A percentile compares a stretch with the other conserved stretches of the same genome.
These are phyloP conservation scores for Plectosphaerella plurivora DNA, from an alignment of 2,329 filamentous ascomycete species.

Conservation along the genomic window DNA sequence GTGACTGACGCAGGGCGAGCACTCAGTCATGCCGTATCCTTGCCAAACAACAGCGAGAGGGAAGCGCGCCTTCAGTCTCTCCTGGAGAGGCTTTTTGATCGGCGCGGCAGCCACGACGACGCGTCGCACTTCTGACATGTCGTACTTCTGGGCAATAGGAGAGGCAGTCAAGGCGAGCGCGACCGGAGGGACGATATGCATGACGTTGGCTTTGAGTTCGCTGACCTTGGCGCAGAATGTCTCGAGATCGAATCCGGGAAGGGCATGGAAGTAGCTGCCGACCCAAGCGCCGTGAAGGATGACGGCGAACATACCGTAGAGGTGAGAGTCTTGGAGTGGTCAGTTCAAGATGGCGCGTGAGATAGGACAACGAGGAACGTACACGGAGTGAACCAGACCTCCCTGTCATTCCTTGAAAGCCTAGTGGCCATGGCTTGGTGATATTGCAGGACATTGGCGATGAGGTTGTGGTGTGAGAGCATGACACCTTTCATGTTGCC, in stretches of 20 bases:
- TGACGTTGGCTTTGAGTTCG: conserved; percentile 28
- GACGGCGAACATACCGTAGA: too few relatives aligned
- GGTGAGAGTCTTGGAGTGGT: too few relatives aligned
- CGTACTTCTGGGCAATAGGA: conserved; percentile 26
- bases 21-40: conserved; percentile 42
- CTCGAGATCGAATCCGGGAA: conserved; percentile 32
- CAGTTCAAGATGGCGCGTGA: too few relatives aligned
- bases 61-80: conserved; percentile 19
- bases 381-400: too few relatives aligned
- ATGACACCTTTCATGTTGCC: conserved; percentile 89
- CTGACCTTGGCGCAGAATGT: conserved; percentile 26
- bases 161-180: conserved; percentile 30
- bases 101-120: conserved; percentile 30
- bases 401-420: too few relatives aligned
- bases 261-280: conserved; percentile 38
- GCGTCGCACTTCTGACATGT: conserved; percentile 30
- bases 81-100: conserved; percentile 27
- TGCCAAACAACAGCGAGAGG: conserved; percentile 19
- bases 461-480: conserved; percentile 77
- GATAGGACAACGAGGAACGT: too few relatives aligned
- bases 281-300: conserved; percentile 33
- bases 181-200: conserved; percentile 34
- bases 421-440: conserved; percentile 9
- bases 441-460: conserved; percentile 54
- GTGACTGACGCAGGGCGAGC: conserved; percentile 35